phyloP scores from a whole-genome alignment of 345 rosid species.

The Chamaenerion angustifolium region DNA sequence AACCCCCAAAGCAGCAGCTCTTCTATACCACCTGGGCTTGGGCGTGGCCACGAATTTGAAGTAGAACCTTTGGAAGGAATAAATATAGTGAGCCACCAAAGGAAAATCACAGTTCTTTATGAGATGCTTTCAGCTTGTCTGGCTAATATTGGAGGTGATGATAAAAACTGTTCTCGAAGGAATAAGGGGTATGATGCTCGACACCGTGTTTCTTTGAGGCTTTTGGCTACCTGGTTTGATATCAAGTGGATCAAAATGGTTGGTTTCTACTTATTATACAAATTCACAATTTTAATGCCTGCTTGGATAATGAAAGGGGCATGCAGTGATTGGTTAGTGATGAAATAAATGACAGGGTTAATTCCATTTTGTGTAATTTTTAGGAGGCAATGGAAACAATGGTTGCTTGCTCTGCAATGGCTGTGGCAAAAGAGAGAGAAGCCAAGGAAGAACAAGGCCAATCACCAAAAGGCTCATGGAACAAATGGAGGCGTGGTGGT shows the following conservation, averaged over 20 bases:
- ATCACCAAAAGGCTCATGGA: slow-evolving; percentile 43
- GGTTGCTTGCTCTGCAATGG: slow-evolving; percentile 92
- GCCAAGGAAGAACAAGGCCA: slow-evolving; percentile 33
- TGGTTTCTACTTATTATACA: slow-evolving; percentile 9
- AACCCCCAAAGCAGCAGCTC: slow-evolving; percentile 13
- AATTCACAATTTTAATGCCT: no score
- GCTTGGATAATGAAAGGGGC: no score
- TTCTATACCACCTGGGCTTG: slow-evolving; percentile 9
- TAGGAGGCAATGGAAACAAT: slow-evolving; percentile 73
- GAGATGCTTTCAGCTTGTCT: slow-evolving; percentile 91
- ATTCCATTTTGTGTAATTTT: slow-evolving; percentile 3
- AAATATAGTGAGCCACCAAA: slow-evolving; percentile 43
- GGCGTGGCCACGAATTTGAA: slow-evolving; percentile 14
- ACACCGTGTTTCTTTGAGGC: slow-evolving; percentile 75
- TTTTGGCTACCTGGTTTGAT: slow-evolving; percentile 79
- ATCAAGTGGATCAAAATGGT: slow-evolving; percentile 83
- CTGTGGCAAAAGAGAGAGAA: slow-evolving; percentile 49
- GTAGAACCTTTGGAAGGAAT: slow-evolving; percentile 50
- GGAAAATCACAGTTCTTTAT: slow-evolving; percentile 66
- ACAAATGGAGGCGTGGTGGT: slow-evolving; percentile 89
- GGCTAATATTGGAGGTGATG: slow-evolving; percentile 44
- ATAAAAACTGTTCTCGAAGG: slow-evolving; percentile 30
- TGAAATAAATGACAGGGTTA: no score
- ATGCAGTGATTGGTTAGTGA: no score
- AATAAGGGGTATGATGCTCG: slow-evolving; percentile 94